These are phyloP conservation scores for Trichoderma sp. DNA, from an alignment of 2,329 filamentous ascomycete genomes.

Conservation along the genomic window DNA sequence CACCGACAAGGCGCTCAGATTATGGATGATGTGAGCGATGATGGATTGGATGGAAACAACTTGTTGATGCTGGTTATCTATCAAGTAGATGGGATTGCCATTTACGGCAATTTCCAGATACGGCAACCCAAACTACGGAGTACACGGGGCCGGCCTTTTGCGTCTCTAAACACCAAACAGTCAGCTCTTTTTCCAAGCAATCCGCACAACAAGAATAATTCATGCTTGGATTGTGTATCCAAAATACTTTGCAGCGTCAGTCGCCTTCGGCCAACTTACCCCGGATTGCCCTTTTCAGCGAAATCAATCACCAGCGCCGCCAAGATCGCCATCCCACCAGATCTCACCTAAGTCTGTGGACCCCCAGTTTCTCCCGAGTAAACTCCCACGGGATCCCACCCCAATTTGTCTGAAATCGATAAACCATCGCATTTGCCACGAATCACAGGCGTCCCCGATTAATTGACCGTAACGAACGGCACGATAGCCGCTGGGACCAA, in stretches of 20 bases:
- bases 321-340: background rate
- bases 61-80: background rate
- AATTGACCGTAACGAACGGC: slow-evolving; percentile 9
- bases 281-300: slow-evolving; percentile 3
- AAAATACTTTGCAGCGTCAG: background rate
- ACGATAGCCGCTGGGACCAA: background rate
- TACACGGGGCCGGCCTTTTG: background rate
- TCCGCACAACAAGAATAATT: background rate
- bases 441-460: background rate
- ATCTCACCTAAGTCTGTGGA: background rate
- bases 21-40: background rate
- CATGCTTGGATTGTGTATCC: background rate
- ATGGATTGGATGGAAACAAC: background rate
- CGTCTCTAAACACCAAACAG: background rate
- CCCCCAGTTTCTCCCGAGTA: background rate
- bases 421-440: background rate
- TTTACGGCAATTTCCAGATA: background rate
- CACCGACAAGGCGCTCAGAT: background rate
- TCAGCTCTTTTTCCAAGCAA: background rate
- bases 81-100: background rate
- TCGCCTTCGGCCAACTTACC: background rate
- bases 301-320: background rate
- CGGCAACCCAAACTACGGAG: background rate
- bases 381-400: slow-evolving; percentile 7
- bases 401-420: background rate